A percentile compares a stretch with the other conserved stretches of the same genome.
Conservation (phyloP, 345 rosid species). For the Salix viminalis region DNA sequence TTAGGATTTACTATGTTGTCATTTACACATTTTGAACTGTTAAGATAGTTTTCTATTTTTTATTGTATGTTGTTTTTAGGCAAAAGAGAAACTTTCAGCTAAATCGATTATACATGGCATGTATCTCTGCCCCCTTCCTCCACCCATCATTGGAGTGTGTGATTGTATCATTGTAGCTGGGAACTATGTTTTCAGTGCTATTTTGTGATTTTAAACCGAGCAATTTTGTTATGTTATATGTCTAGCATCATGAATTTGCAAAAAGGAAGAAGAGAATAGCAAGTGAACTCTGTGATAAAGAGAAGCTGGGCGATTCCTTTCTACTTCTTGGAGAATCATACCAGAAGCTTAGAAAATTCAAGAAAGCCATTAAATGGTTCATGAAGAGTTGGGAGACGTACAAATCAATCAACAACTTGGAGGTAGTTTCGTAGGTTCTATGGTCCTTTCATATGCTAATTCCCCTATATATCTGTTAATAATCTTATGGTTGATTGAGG, state of each 20-base stretch:
- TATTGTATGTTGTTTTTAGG: neutral
- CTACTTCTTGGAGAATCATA: constrained; percentile 83
- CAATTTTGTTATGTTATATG: constrained; percentile 15
- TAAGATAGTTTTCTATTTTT: neutral
- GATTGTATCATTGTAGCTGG: neutral
- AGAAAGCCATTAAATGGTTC: constrained; percentile 75
- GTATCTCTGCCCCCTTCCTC: neutral
- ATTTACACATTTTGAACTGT: neutral
- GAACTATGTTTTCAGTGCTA: neutral
- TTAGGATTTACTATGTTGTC: neutral
- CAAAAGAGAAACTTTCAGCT: neutral
- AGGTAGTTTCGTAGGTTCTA: constrained; percentile 46
- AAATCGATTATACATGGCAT: neutral
- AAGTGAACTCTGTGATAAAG: constrained; percentile 72
- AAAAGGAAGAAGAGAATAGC: constrained; percentile 75
- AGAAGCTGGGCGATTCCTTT: constrained; percentile 71
- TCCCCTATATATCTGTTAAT: neutral
- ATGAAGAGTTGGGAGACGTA: constrained; percentile 59
- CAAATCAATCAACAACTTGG: constrained; percentile 68
- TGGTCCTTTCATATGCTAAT: neutral
- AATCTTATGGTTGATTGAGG: neutral
- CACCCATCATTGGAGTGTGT: neutral
- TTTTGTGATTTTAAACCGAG: constrained; percentile 12
- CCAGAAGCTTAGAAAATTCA: constrained; percentile 69
- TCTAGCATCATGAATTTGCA: constrained; percentile 73